Base-by-base conservation (phyloP, 805 yeast genomes). In the Torulaspora quercuum region DNA sequence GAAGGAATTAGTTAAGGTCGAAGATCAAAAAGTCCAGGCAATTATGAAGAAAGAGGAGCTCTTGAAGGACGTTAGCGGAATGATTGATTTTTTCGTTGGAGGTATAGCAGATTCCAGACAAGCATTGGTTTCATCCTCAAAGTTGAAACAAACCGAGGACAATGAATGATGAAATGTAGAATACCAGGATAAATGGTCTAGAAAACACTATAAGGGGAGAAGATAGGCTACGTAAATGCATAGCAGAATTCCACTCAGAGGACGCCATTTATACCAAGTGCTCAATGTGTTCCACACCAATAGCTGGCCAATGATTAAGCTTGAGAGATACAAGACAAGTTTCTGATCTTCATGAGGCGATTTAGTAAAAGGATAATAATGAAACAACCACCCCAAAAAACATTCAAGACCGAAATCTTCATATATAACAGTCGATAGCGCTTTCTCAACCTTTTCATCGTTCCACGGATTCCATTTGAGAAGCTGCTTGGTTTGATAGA, bases 11-110 rank as follows among this genome's bases (percentile, higher is more conserved):
- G 68, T 70, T 8, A 64, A 67, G 8, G 76, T 79, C 1, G 92
- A 88, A 49, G 54, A 60, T 14, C 72, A 75, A 37, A 75, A 85
- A 44, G 62, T 72, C 9, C 64, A 63, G 19, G 80, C 81, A 6
- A 71, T 82, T 6, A 50, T 68, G 46, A 75, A 77, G 50, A 86
- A 87, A 47, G 88, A 84, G 43, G 64, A 67, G 25, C 59, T 87
- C 23, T 59, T 80, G 38, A 63, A 66, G 9, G 72, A 76, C 65
- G 80, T 87, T 33, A 84, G 84, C 59, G 72, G 68, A 0, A 60
- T 88, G 48, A 86, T 87, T 15, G 50, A 75, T 29, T 71, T 73
- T 7, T 66, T 67, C 38, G 63, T 65, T 1, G 52, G 50, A 3
- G 68, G 68, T 11, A 50, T 67, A 23, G 61, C 68, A 3, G 55